Conservation (phyloP, 73 alveolate species). For the Paramecium pentaurelia region DNA sequence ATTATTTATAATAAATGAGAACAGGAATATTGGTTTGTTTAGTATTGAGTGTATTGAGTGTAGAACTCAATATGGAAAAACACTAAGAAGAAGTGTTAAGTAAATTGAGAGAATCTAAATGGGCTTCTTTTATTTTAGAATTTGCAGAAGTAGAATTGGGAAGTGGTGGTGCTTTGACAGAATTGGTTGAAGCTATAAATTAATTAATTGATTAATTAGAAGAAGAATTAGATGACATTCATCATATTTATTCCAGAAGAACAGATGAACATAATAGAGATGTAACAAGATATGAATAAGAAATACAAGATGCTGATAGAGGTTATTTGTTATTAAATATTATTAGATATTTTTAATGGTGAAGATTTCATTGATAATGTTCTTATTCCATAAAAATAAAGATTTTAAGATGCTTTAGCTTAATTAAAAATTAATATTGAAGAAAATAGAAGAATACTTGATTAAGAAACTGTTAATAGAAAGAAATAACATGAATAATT, state of each 20-base stretch:
- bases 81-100: not conserved
- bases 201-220: not conserved
- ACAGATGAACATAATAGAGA: conserved; percentile 46
- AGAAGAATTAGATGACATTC: conserved; percentile 7
- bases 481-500: conserved; percentile 16
- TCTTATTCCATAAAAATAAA: not conserved
- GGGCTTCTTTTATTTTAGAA: not conserved
- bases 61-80: conserved; percentile 16
- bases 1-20: not conserved
- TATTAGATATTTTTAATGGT: conserved; percentile 12
- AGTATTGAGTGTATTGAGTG: not conserved
- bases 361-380: conserved; percentile 44
- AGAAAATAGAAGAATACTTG: conserved; percentile 30
- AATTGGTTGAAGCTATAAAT: not conserved
- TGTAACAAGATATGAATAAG: conserved; percentile 44
- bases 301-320: conserved; percentile 32
- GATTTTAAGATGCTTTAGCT: conserved; percentile 2
- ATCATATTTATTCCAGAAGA: not conserved
- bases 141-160: not conserved
- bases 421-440: not conserved
- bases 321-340: not conserved
- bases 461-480: not conserved
- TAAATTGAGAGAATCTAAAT: not conserved
- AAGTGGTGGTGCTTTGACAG: not conserved
- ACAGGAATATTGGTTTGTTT: not conserved